Base-by-base conservation (phyloP, 495 filamentous ascomycete genomes). In the Chaetomium cochliodes region DNA sequence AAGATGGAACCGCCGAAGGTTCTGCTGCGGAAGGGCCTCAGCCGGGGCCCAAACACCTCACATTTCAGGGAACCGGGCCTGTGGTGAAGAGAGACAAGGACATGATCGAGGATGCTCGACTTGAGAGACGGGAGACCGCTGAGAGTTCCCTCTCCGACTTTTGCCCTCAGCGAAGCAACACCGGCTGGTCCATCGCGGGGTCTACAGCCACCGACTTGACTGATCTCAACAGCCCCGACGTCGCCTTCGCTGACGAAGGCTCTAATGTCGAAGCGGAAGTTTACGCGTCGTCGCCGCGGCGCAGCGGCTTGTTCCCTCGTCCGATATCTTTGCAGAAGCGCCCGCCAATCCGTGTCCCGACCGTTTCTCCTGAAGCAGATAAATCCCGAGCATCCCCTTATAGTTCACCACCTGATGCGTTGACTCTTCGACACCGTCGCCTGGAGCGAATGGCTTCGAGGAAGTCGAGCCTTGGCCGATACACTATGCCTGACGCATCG, bases 151-250 rank as follows among this genome's bases (percentile, higher is more conserved):
- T 46, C 5, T 65, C 44, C 20, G 30, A 25, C 33, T 64, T 58
- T 28, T 41, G 26, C 18, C 11, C 23, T 13, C 67, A 28, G 9
- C 65, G 70, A 61, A 65, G 61, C 25, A 39, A 67, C 33, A 72
- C 68, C 11, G 46, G 23, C 26, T 70, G 41, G 6, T 72, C 65
- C 6, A 49, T 62, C 23, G 63, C 60, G 2, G 18, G 60, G 1
- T 72, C 72, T 16, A 68, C 60, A 4, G 52, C 15, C 11, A 71
- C 70, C 41, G 46, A 71, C n/a, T 50, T 59, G 23, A 71, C 71
- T 0, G 72, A 73, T 25, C 33, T 64, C 41, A 56, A 65, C 12
- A 66, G 60, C 49, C 69, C 69, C 25, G 58, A 59, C 37, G 39
- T 58, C 39, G 51, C 53, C 25, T 37, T 59, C 12, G 33, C 53